phyloP scores from a whole-genome alignment of 768 basidiomycete species.

The Trametes coccinea region DNA sequence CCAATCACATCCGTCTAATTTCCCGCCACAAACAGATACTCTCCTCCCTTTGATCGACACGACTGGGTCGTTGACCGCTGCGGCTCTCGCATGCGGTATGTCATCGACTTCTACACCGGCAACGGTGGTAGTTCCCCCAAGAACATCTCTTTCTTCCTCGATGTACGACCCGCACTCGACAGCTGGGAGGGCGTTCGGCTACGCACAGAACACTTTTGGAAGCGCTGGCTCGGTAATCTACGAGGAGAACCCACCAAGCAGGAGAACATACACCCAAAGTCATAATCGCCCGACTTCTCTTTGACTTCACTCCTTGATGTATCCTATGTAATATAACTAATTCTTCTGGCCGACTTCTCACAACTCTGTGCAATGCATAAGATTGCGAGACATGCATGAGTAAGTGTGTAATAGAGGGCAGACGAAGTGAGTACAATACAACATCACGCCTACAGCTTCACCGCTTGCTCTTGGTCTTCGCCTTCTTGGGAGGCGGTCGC shows the following conservation, averaged over 20 bases:
- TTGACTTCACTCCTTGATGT: not conserved
- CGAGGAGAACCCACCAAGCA: conserved; percentile 13
- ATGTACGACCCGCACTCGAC: conserved; percentile 92
- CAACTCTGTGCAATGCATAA: too few relatives aligned
- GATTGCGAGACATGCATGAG: too few relatives aligned
- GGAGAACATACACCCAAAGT: conserved; percentile 5
- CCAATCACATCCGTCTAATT: conserved; percentile 17
- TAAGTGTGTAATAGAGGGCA: not conserved
- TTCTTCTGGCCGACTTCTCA: not conserved
- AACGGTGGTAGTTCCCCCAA: conserved; percentile 46
- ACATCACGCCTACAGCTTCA: conserved; percentile 24
- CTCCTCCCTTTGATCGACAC: conserved; percentile 94
- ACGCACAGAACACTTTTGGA: conserved; percentile 64
- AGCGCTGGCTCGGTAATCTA: conserved; percentile 31
- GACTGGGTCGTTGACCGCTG: conserved; percentile 97
- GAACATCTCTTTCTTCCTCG: conserved; percentile 86
- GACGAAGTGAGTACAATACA: not conserved
- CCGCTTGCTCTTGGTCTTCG: conserved; percentile 50
- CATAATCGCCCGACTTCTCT: not conserved
- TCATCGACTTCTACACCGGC: conserved; percentile 98
- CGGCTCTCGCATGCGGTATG: conserved; percentile 84
- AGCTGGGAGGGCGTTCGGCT: conserved; percentile 92
- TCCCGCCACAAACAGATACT: conserved; percentile 57
- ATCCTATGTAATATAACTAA: conserved; percentile 11
- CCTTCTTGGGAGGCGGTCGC: conserved; percentile 55